Percentiles rank a stretch among this genome's conserved stretches.
Evolutionary conservation across 1,284 basidiomycete species (phyloP).

Genomic region (Singerocomus rubriflavus): DNA sequence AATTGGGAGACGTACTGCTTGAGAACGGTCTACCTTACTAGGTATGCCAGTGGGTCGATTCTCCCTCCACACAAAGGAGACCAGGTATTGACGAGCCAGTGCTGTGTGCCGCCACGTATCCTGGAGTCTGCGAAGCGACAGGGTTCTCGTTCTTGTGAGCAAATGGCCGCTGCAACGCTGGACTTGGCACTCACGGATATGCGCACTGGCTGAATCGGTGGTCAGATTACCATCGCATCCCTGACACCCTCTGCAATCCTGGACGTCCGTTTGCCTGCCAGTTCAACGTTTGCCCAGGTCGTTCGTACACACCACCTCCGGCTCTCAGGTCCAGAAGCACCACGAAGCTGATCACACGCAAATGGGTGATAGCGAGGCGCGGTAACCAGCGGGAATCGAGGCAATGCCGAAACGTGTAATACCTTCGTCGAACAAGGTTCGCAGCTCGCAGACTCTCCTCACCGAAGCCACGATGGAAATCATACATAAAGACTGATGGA

Average conservation of each 20-base stretch:
- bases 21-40: constrained; percentile 12
- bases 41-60: constrained; percentile 12
- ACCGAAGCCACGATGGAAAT: constrained; percentile 35
- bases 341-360: constrained; percentile 15
- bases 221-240: constrained; percentile 6
- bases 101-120: constrained; percentile 7
- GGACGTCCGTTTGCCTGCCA: constrained; percentile 6
- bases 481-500: constrained; percentile 30
- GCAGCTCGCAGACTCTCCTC: constrained; percentile 28
- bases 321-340: constrained; percentile 20
- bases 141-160: constrained; percentile 2
- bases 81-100: neutral
- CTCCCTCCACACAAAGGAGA: constrained; percentile 20
- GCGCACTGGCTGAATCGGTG: neutral
- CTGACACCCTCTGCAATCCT: too few species aligned
- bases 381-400: constrained; percentile 33
- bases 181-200: neutral
- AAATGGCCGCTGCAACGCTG: constrained; percentile 18
- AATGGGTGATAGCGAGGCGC: constrained; percentile 28
- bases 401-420: constrained; percentile 31
- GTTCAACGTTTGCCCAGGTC: neutral
- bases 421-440: constrained; percentile 18
- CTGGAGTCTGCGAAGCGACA: constrained; percentile 3
- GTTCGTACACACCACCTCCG: neutral
- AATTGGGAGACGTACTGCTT: constrained; percentile 17